Evolutionary conservation across 2,329 filamentous ascomycete species (phyloP), one percentile per base, ranked within the genome.

Genomic region (Penicillium sp.): DNA sequence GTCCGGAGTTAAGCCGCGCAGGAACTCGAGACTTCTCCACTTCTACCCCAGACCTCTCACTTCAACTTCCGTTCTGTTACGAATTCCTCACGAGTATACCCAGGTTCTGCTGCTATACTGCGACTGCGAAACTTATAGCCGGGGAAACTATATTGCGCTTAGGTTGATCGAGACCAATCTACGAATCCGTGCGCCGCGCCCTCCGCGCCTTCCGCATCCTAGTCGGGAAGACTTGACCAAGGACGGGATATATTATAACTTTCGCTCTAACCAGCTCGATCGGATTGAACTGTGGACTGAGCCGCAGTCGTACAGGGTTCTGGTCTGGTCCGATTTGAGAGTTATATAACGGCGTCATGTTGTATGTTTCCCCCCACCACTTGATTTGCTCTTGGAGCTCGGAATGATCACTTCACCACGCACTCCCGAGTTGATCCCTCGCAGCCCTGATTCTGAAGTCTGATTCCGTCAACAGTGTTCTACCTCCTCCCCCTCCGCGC

Each of bases 401-500:
- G 22, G 6, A 6, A 23, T 27, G 25, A 27, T 13, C 25, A 13
- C 11, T 27, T 27, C 12, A n/a, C 25, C 10, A n/a, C 22, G 22
- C 22, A 11, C 12, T 13, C n/a, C 10, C 25, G 18, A 22, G 18
- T 22, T 9, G 18, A 22, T n/a, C 25, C 12, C 12, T n/a, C 25
- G 9, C n/a, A 11, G n/a, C n/a, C n/a, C 25, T 27, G 10, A n/a
- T 33, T 32, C 10, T 30, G 28, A 31, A 33, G 27, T 30, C 49
- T 56, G 30, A 58, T 41, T 27, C 27, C 9, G 16, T 33, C 23
- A 26, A n/a, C 57, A 88, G 85, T 67, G 87, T 93, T 53, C 76
- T 95, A 43, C 79, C 78, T 54, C 87, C 89, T 43, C 89, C 88
- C 47, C 87, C 85, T 44, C 82, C 85, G 43, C 80, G 88, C 64